phyloP scores from a whole-genome alignment of 305 asterid species.

The Rubia tinctorum region DNA sequence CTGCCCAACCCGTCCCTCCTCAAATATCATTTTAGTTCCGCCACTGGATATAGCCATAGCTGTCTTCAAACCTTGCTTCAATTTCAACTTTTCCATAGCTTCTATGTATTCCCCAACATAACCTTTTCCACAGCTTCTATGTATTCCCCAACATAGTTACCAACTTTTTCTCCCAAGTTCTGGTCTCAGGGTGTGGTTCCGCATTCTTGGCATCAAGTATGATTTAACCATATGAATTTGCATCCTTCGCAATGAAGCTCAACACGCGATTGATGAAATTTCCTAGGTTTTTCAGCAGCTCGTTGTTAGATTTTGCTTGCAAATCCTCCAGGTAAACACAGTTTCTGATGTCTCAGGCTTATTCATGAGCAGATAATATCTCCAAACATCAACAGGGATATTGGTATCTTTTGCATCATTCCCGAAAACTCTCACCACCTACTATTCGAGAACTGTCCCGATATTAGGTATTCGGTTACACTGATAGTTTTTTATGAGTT shows the following conservation, averaged over 20 bases:
- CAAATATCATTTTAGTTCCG: too few species aligned
- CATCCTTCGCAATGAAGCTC: conserved; percentile 86
- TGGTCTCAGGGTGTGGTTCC: conserved; percentile 68
- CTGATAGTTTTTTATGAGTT: too few species aligned
- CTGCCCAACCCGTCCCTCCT: too few species aligned
- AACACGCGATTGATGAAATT: conserved; percentile 81
- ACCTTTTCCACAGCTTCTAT: conserved; percentile 96
- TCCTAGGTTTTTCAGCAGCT: conserved; percentile 79
- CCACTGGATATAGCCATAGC: conserved; percentile 91
- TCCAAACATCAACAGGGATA: conserved; percentile 96
- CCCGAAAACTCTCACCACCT: conserved; percentile 93
- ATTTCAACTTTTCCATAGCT: too few species aligned
- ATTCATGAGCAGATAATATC: conserved; percentile 87
- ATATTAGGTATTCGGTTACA: too few species aligned
- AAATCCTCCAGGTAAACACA: conserved; percentile 74
- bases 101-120: too few species aligned
- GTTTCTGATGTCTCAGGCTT: conserved; percentile 97
- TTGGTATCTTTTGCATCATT: conserved; percentile 84
- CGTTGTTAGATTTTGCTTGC: conserved; percentile 79
- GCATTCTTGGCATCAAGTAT: conserved; percentile 69
- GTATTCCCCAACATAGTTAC: conserved; percentile 57
- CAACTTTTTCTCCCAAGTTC: conserved; percentile 70
- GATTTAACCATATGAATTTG: conserved; percentile 73
- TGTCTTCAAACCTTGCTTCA: conserved; percentile 89
- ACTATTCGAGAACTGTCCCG: conserved; percentile 94